A percentile compares a stretch with the other conserved stretches of the same genome.
These are phyloP conservation scores for Luffa acutangula DNA, from an alignment of 306 rosid genomes.

Conservation along the genomic window DNA sequence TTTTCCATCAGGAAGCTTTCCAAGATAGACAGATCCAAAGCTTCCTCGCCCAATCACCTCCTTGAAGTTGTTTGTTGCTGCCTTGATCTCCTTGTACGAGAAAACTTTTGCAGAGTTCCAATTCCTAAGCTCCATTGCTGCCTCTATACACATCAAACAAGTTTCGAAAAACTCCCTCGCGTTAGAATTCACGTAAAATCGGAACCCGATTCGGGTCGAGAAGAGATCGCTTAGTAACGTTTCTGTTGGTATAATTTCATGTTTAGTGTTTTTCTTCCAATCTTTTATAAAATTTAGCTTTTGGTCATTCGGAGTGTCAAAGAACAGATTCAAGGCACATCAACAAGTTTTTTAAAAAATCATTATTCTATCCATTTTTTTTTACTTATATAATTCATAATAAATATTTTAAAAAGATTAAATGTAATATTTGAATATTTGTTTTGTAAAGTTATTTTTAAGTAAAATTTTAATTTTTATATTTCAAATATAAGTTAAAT, in stretches of 20 bases:
- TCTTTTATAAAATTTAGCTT: too few relatives aligned
- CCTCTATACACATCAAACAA: conserved; percentile 17
- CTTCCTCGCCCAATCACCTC: conserved; percentile 81
- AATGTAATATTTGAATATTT: too few relatives aligned
- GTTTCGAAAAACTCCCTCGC: not conserved
- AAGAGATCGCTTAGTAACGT: not conserved
- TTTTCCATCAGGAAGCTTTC: conserved; percentile 65
- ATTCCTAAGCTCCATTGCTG: conserved; percentile 46
- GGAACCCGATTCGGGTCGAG: not conserved
- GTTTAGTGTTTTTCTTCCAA: too few relatives aligned
- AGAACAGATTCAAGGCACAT: too few relatives aligned
- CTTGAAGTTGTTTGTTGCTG: conserved; percentile 70
- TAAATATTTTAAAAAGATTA: too few relatives aligned
- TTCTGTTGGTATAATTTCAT: not conserved
- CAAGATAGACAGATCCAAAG: conserved; percentile 86
- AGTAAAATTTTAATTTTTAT: too few relatives aligned
- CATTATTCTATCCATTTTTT: too few relatives aligned
- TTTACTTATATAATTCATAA: too few relatives aligned
- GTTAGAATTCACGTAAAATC: not conserved
- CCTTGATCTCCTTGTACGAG: conserved; percentile 71
- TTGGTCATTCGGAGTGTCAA: too few relatives aligned
- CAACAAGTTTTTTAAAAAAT: too few relatives aligned
- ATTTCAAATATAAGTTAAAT: too few relatives aligned
- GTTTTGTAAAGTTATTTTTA: too few relatives aligned
- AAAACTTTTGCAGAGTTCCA: conserved; percentile 77